These are phyloP conservation scores for Quercus robur DNA, from an alignment of 306 rosid species.

Conservation along the genomic window DNA sequence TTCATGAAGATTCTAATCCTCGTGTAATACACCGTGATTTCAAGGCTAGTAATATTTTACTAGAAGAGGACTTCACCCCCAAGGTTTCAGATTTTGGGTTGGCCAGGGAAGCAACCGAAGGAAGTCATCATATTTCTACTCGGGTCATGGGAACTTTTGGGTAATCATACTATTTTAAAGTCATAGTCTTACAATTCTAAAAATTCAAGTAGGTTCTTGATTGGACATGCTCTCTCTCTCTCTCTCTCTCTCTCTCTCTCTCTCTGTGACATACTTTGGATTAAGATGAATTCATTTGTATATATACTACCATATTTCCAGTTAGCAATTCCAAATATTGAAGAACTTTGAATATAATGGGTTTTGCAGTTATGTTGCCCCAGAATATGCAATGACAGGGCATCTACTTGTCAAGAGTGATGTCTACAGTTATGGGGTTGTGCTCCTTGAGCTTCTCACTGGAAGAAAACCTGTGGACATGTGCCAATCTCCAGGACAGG, in stretches of 20 bases:
- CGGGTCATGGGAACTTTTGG: slow-evolving; percentile 99
- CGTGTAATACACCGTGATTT: slow-evolving; percentile 96
- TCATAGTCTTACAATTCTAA: neutral
- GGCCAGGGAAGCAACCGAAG: slow-evolving; percentile 97
- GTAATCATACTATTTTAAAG: slow-evolving; percentile 28
- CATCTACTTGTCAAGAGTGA: slow-evolving; percentile 95
- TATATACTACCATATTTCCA: neutral
- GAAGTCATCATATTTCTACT: slow-evolving; percentile 80
- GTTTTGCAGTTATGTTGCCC: slow-evolving; percentile 84
- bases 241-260: neutral
- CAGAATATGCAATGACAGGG: slow-evolving; percentile 99
- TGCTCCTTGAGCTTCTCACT: slow-evolving; percentile 86
- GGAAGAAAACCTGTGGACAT: slow-evolving; percentile 96
- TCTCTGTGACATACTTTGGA: neutral
- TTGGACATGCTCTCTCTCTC: neutral
- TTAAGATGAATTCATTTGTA: neutral
- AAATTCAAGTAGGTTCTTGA: neutral
- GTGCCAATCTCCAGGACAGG: slow-evolving; percentile 79
- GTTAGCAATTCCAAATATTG: slow-evolving; percentile 19
- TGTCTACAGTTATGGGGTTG: slow-evolving; percentile 97
- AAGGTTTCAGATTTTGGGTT: slow-evolving; percentile 97
- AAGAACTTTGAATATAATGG: slow-evolving; percentile 6
- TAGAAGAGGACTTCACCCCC: slow-evolving; percentile 91
- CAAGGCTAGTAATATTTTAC: slow-evolving; percentile 84
- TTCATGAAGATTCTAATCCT: slow-evolving; percentile 96